Percentiles rank a stretch among this genome's conserved stretches.
Evolutionary conservation across 2,329 filamentous ascomycete genomes (phyloP).

Genomic region (Aspergillus intermedius): DNA sequence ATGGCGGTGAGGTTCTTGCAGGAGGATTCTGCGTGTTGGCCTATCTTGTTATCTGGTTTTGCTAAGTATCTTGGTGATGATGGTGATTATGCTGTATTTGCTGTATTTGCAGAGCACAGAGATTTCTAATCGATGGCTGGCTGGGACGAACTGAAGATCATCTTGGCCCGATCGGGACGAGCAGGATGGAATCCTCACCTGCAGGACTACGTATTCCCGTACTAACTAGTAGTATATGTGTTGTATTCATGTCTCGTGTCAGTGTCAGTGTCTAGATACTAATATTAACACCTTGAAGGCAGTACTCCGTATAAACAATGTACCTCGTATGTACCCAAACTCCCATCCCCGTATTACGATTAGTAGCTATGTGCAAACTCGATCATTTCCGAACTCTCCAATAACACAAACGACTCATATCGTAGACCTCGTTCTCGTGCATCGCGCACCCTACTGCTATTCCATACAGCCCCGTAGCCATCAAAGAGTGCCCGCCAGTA

Average conservation of each 20-base stretch:
- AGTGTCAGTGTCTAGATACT: neutral
- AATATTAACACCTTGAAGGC: too few relatives aligned
- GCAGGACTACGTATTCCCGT: neutral
- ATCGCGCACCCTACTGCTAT: conserved; percentile 9
- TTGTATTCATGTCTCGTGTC: neutral
- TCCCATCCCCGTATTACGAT: too few relatives aligned
- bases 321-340: too few relatives aligned
- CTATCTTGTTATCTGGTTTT: too few relatives aligned
- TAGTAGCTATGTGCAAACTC: conserved; percentile 7
- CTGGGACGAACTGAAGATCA: too few relatives aligned
- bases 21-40: neutral
- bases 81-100: too few relatives aligned
- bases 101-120: too few relatives aligned
- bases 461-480: conserved; percentile 19
- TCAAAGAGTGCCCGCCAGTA: conserved; percentile 44
- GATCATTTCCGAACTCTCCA: conserved; percentile 20
- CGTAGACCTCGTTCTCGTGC: conserved; percentile 15
- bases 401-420: conserved; percentile 25
- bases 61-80: too few relatives aligned
- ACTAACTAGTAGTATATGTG: neutral
- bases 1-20: neutral
- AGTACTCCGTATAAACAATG: too few relatives aligned
- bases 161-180: neutral
- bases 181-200: neutral
- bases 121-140: too few relatives aligned